Evolutionary conservation across 2,329 filamentous ascomycete species (phyloP), one percentile per base, ranked within the genome.

Genomic region (Magnaporthales sp.): DNA sequence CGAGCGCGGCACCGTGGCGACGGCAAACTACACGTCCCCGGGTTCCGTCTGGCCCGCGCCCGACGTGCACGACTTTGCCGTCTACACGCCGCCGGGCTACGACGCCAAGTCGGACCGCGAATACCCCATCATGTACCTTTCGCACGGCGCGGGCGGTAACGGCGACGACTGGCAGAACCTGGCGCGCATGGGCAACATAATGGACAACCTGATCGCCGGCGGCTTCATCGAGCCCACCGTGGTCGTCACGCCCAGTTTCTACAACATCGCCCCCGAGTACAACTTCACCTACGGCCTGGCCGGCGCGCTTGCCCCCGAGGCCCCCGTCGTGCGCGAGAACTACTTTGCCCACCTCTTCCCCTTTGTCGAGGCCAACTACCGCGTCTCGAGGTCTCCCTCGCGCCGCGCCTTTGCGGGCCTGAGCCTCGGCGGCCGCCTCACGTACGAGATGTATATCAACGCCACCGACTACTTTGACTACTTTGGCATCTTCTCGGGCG

Each of bases 371-470:
- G 30, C 62, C 62, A 64, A 70, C 67, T 68, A 70, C 29, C 67
- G 72, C 58, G 73, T 74, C 2, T 74, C 71, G 64, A 56, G n/a
- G 64, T 69, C 63, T 67, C 72, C 9, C 61, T 64, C 30, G 72
- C 72, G 62, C 72, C 56, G 73, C 19, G 73, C 72, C 51, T 74
- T 74, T 67, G 72, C 72, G 5, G 73, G 73, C 9, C 68, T 74
- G 4, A 71, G 69, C 19, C 70, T 72, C 68, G 73, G 73, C 65
- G 73, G 72, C 15, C 70, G 71, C 4, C 70, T 75, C 22, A 70
- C 72, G 32, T 75, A 74, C 70, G 73, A 74, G 70, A 74, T 74
- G 73, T 73, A 70, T 67, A 69, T 73, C 67, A 73, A 74, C 66
- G 73, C 73, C 15, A 74, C 73, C 9, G 72, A 71, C 66, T 69